These are phyloP conservation scores for Vigna angularis DNA, from an alignment of 306 rosid species.

Conservation along the genomic window DNA sequence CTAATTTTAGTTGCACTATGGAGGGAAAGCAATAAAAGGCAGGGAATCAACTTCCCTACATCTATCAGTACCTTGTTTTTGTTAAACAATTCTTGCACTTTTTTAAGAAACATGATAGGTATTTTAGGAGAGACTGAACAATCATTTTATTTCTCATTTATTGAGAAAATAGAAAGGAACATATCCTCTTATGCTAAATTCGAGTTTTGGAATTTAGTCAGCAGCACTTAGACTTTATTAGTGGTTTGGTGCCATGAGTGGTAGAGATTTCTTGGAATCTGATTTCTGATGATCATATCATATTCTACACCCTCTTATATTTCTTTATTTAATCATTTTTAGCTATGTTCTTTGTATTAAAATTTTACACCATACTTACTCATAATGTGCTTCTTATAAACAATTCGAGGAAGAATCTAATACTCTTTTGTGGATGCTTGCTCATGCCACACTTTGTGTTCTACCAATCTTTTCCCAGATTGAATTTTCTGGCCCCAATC, in stretches of 20 bases:
- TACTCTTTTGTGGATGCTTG: conserved; percentile 35
- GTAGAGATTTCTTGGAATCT: conserved; percentile 12
- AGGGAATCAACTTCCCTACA: conserved; percentile 49
- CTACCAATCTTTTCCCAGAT: conserved; percentile 28
- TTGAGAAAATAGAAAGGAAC: conserved; percentile 16
- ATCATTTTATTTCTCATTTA: conserved; percentile 29
- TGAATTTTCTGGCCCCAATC: conserved; percentile 32
- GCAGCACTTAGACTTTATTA: conserved; percentile 38
- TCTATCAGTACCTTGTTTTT: conserved; percentile 27
- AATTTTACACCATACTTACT: conserved; percentile 18
- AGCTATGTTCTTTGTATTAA: not conserved
- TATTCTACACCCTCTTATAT: conserved; percentile 14
- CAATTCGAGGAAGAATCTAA: conserved; percentile 40
- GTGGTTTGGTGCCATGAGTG: conserved; percentile 6
- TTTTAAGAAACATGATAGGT: not conserved
- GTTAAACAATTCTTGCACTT: conserved; percentile 31
- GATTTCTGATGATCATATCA: conserved; percentile 20
- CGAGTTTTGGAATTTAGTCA: conserved; percentile 36
- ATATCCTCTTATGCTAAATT: conserved; percentile 35
- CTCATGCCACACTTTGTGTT: conserved; percentile 19
- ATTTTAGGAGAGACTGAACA: not conserved
- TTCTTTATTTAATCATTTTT: not conserved
- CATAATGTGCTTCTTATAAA: conserved; percentile 24
- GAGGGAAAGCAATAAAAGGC: conserved; percentile 49
- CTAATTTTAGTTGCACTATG: conserved; percentile 56